Conservation (phyloP, 345 rosid genomes). For the Passiflora organensis region DNA sequence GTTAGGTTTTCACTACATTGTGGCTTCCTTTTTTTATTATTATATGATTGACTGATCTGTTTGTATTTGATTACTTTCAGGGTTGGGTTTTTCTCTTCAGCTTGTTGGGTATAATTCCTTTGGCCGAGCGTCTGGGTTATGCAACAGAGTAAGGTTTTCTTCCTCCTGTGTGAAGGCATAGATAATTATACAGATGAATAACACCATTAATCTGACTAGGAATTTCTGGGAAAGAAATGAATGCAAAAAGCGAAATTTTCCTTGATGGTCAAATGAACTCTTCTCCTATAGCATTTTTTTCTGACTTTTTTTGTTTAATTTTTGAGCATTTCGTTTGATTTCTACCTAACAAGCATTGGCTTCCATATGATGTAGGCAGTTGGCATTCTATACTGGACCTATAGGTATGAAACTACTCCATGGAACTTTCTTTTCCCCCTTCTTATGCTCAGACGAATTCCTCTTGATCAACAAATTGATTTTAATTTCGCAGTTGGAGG, state of each 20-base stretch:
- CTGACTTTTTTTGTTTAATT: too few relatives aligned
- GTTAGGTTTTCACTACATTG: not conserved
- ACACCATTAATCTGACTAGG: too few relatives aligned
- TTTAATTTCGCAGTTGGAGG: conserved; percentile 40
- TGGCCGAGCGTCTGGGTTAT: conserved; percentile 52
- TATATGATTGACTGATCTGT: not conserved
- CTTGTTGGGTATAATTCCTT: conserved; percentile 44
- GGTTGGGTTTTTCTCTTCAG: conserved; percentile 43
- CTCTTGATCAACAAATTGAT: too few relatives aligned
- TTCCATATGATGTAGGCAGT: conserved; percentile 36
- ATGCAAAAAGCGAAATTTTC: not conserved
- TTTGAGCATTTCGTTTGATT: conserved; percentile 1
- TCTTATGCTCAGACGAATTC: too few relatives aligned
- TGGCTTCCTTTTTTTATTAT: not conserved
- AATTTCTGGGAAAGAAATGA: not conserved
- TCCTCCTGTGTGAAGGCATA: too few relatives aligned
- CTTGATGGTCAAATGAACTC: too few relatives aligned
- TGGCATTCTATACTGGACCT: conserved; percentile 47
- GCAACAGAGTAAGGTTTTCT: conserved; percentile 38
- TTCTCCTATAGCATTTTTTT: too few relatives aligned
- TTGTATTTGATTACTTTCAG: conserved; percentile 12
- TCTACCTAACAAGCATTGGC: conserved; percentile 4
- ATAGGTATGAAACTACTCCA: conserved; percentile 18
- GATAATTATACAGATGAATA: too few relatives aligned
- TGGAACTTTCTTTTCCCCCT: too few relatives aligned